Conservation (phyloP, 2,329 filamentous ascomycete species). For the Phaeosphaeriaceae sp. region DNA sequence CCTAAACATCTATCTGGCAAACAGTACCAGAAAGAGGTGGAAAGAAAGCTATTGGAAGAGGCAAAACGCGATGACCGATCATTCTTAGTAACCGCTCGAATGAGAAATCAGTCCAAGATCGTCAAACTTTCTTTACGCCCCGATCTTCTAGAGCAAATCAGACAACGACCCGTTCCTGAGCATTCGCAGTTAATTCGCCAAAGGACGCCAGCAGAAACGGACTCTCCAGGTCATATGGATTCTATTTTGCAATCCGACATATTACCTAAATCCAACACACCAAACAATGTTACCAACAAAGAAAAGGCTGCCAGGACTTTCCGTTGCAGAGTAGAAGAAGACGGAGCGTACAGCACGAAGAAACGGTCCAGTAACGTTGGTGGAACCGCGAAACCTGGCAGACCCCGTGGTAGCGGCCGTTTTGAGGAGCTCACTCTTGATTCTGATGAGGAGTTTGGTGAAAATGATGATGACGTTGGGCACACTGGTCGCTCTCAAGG, state of each 20-base stretch:
- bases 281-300: constrained; percentile 25
- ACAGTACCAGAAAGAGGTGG: constrained; percentile 56
- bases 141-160: constrained; percentile 46
- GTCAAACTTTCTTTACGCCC: constrained; percentile 49
- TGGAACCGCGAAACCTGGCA: constrained; percentile 31
- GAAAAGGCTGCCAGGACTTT: constrained; percentile 44
- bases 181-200: constrained; percentile 25
- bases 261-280: constrained; percentile 22
- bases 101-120: constrained; percentile 54
- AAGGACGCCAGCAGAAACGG: constrained; percentile 29
- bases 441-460: constrained; percentile 51
- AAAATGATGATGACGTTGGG: constrained; percentile 24
- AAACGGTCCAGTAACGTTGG: constrained; percentile 32
- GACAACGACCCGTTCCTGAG: constrained; percentile 38
- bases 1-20: constrained; percentile 53
- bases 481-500: constrained; percentile 24
- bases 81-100: constrained; percentile 54
- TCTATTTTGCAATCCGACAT: constrained; percentile 49
- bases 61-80: constrained; percentile 53
- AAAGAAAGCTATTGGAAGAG: constrained; percentile 52
- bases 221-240: constrained; percentile 23
- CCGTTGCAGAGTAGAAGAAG: constrained; percentile 47
- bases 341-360: constrained; percentile 49
- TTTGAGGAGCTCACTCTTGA: constrained; percentile 57
- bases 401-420: constrained; percentile 27